Conservation (phyloP, 345 rosid genomes). For the Gynandropsis gynandra region DNA sequence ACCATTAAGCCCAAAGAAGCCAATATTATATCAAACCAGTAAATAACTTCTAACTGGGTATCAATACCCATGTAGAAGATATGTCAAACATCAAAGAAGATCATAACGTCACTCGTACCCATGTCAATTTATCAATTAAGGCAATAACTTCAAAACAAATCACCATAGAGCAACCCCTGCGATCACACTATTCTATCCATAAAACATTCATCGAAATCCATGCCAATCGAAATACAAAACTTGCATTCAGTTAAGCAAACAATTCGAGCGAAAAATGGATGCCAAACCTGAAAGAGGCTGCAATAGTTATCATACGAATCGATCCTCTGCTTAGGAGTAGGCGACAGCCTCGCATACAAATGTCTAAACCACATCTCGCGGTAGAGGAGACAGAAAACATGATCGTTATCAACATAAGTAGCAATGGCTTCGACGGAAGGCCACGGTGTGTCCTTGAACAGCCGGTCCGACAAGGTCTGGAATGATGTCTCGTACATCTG, state of each 20-base stretch:
- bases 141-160: too few species aligned
- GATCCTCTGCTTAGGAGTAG: slow-evolving; percentile 86
- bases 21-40: too few species aligned
- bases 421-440: slow-evolving; percentile 92
- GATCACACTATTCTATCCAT: too few species aligned
- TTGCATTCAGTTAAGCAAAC: not conserved
- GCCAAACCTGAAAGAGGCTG: slow-evolving; percentile 62
- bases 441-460: slow-evolving; percentile 95
- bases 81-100: too few species aligned
- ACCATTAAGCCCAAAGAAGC: too few species aligned
- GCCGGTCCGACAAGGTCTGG: slow-evolving; percentile 79
- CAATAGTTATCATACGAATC: slow-evolving; percentile 98
- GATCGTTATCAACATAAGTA: slow-evolving; percentile 78
- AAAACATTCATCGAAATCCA: too few species aligned
- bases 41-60: too few species aligned
- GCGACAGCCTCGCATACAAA: slow-evolving; percentile 81
- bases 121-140: too few species aligned
- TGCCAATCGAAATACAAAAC: too few species aligned
- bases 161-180: too few species aligned
- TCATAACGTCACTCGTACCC: too few species aligned
- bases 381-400: slow-evolving; percentile 85
- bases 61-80: too few species aligned
- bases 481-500: slow-evolving; percentile 98
- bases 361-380: slow-evolving; percentile 99
- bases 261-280: not conserved